Base-by-base conservation (phyloP, 495 filamentous ascomycete species). In the Corynascus novoguineensis region DNA sequence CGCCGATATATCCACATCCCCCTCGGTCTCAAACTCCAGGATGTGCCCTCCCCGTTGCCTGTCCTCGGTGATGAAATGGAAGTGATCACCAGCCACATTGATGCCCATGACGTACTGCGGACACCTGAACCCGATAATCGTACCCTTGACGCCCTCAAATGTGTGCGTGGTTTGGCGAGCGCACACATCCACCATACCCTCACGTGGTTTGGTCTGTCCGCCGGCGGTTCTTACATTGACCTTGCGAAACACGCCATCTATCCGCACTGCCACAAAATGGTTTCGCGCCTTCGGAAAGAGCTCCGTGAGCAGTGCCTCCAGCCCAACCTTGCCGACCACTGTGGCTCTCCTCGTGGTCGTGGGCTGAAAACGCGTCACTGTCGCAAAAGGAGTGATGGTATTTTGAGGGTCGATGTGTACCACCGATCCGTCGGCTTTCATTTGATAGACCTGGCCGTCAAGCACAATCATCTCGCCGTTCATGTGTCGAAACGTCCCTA, bases 401-500 rank as follows among this genome's bases (percentile, higher is more conserved):
- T 45, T 25, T 9, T 29, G 45, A 0, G 62, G 58, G n/a, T 56
- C 28, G 25, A 73, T 63, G 44, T 58, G 60, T 0, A 60, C 58
- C 22, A 73, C 61, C 27, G 61, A 60, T 15, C 75, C 75, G 34
- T 73, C 71, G 21, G 65, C 58, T 25, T 70, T 72, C 65, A 74
- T 73, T 64, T 81, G 78, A 61, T 78, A 81, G 27, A 72, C 66
- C 10, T 63, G 59, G 51, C 68, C 67, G 54, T 80, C 75, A 14
- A 81, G 58, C n/a, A 80, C 65, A 29, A 81, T 71, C 63, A 81
- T 75, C 62, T 81, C 79, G 61, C 78, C 78, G 44, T 71, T 69
- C 61, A 82, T 75, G 55, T 63, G 51, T 11, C 59, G 57, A 53
- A 81, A 75, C n/a, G 79, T 81, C 17, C 79, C 79, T 0, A 81